Percentiles rank a stretch among this genome's conserved stretches.
Conservation (phyloP, 148 eudicot genomes). For the Camellia lanceoleosa region DNA sequence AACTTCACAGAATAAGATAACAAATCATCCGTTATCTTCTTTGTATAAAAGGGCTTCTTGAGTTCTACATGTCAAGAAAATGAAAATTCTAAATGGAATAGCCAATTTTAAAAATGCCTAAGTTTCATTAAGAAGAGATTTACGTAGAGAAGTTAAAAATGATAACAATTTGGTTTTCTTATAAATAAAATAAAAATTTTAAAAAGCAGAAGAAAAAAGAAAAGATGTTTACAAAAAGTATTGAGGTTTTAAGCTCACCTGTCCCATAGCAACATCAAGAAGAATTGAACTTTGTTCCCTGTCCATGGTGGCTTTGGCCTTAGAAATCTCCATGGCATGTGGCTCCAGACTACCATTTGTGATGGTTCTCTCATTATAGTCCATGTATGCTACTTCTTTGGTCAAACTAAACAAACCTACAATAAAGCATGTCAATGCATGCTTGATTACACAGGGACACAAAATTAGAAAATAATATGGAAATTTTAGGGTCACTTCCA, state of each 20-base stretch:
- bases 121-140: neutral
- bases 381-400: slow-evolving; percentile 74
- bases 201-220: neutral
- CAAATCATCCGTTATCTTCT: too few species aligned
- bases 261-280: slow-evolving; percentile 99
- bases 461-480: neutral
- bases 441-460: neutral
- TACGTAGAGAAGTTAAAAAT: neutral
- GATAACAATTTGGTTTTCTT: neutral
- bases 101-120: neutral
- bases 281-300: slow-evolving; percentile 67
- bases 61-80: neutral
- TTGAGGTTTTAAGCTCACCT: slow-evolving; percentile 35
- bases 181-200: neutral
- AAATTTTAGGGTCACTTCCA: neutral
- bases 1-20: too few species aligned
- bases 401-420: slow-evolving; percentile 95
- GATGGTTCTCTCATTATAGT: slow-evolving; percentile 82
- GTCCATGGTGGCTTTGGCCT: slow-evolving; percentile 49
- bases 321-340: slow-evolving; percentile 65
- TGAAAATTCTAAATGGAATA: neutral
- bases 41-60: too few species aligned
- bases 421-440: neutral
- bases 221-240: neutral
- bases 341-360: slow-evolving; percentile 96